A percentile compares a stretch with the other conserved stretches of the same genome.
These are phyloP conservation scores for Irpex sp. DNA, from an alignment of 1,284 basidiomycete species.

Conservation along the genomic window DNA sequence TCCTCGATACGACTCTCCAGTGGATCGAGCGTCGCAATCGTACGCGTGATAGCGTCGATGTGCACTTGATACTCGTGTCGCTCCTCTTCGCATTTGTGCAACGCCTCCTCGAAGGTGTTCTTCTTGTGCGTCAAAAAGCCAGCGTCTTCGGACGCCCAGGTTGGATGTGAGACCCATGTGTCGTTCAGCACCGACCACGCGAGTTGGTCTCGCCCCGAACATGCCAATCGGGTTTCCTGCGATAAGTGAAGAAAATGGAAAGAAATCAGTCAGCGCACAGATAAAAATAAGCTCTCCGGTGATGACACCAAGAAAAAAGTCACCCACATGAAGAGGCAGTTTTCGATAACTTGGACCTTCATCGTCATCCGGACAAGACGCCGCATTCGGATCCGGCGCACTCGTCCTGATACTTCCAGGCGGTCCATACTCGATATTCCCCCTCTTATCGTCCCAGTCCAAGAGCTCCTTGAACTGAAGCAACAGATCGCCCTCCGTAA, in stretches of 20 bases:
- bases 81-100: constrained; percentile 97
- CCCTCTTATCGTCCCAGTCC: constrained; percentile 67
- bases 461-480: constrained; percentile 85
- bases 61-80: constrained; percentile 98
- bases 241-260: background rate
- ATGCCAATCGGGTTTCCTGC: constrained; percentile 86
- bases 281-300: too few species aligned
- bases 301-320: background rate
- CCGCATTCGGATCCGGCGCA: constrained; percentile 62
- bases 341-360: constrained; percentile 89
- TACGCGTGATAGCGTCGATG: constrained; percentile 88
- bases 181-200: constrained; percentile 97
- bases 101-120: constrained; percentile 92
- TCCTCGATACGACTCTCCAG: constrained; percentile 82
- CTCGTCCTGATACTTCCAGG: constrained; percentile 70
- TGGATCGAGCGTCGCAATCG: constrained; percentile 90
- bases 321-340: constrained; percentile 78
- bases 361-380: constrained; percentile 66
- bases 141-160: constrained; percentile 94
- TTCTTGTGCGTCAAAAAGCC: constrained; percentile 96
- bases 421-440: constrained; percentile 68
- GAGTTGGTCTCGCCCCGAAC: constrained; percentile 92
- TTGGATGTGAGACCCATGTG: constrained; percentile 95
- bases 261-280: too few species aligned
- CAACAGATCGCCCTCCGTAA: constrained; percentile 79